Evolutionary conservation across 208 protist genomes (phyloP).

Genomic region (Acanthamoeba culbertsoni): DNA sequence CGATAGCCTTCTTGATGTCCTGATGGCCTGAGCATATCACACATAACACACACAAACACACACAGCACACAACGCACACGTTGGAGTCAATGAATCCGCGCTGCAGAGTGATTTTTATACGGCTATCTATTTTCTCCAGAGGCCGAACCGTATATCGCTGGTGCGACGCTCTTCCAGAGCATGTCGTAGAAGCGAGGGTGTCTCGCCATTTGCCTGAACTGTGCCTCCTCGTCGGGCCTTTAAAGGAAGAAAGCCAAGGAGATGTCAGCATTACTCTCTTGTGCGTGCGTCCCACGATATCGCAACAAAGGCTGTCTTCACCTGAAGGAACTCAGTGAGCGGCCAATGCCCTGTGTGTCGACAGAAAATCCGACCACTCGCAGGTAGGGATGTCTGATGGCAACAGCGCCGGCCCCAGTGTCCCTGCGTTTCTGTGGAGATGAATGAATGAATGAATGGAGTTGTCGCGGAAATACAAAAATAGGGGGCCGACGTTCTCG

Average conservation of each 20-base stretch:
- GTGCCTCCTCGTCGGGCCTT: conserved; percentile 73
- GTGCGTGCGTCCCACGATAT: no score
- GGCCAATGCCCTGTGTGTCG: conserved; percentile 17
- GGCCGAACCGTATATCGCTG: conserved; percentile 88
- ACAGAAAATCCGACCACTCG: conserved; percentile 12
- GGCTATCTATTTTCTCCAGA: no score
- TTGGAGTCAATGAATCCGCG: no score
- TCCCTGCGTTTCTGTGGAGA: conserved; percentile 22
- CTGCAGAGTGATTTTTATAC: no score
- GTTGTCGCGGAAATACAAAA: background rate
- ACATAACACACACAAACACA: background rate
- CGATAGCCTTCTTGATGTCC: conserved; percentile 92
- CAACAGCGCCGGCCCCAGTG: background rate
- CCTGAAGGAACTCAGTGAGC: conserved; percentile 43
- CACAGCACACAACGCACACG: no score
- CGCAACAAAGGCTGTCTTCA: conserved; percentile 73
- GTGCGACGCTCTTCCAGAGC: conserved; percentile 82
- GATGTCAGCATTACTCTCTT: no score
- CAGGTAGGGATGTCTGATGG: conserved; percentile 67
- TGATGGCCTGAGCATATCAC: background rate
- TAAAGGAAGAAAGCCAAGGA: conserved; percentile 61
- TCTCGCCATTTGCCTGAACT: conserved; percentile 67
- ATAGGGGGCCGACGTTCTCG: background rate
- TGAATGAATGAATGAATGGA: conserved; percentile 17
- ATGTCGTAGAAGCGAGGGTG: conserved; percentile 72